Evolutionary conservation across 768 basidiomycete genomes (phyloP).

Genomic region (Daedaleopsis nitida): DNA sequence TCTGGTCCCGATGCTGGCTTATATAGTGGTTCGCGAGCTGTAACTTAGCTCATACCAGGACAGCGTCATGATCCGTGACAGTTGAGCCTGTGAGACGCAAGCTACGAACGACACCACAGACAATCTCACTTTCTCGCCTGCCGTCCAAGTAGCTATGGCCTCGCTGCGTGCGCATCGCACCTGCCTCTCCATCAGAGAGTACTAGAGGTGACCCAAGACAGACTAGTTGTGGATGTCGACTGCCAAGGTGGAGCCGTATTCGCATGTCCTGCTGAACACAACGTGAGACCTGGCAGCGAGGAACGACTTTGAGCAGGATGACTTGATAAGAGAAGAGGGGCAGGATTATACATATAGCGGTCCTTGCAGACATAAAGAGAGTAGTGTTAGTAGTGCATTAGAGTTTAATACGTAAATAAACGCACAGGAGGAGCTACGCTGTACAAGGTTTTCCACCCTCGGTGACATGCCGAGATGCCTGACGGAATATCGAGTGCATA

Average conservation of each 20-base stretch:
- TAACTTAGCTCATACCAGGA: background rate
- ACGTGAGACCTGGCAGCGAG: background rate
- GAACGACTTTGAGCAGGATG: background rate
- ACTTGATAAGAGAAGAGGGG: background rate
- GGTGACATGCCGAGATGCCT: too few species aligned
- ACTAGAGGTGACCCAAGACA: background rate
- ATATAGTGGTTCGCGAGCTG: conserved; percentile 10
- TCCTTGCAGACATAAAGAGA: background rate
- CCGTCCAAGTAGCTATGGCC: background rate
- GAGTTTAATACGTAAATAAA: too few species aligned
- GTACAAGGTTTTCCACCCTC: too few species aligned
- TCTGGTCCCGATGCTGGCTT: conserved; percentile 3
- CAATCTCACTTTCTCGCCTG: background rate
- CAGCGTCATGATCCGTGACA: background rate
- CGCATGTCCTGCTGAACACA: background rate
- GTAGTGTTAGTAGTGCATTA: background rate
- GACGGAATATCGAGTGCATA: too few species aligned
- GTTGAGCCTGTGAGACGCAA: background rate
- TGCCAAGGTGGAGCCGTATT: too few species aligned
- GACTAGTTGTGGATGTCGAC: too few species aligned
- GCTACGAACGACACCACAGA: background rate
- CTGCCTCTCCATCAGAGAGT: background rate
- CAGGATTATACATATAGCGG: too few species aligned
- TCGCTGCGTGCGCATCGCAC: too few species aligned
- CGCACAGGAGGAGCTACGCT: too few species aligned